Evolutionary conservation across 2,329 filamentous ascomycete genomes (phyloP), one percentile per base, ranked within the genome.

Genomic region (Colletotrichum filicis): DNA sequence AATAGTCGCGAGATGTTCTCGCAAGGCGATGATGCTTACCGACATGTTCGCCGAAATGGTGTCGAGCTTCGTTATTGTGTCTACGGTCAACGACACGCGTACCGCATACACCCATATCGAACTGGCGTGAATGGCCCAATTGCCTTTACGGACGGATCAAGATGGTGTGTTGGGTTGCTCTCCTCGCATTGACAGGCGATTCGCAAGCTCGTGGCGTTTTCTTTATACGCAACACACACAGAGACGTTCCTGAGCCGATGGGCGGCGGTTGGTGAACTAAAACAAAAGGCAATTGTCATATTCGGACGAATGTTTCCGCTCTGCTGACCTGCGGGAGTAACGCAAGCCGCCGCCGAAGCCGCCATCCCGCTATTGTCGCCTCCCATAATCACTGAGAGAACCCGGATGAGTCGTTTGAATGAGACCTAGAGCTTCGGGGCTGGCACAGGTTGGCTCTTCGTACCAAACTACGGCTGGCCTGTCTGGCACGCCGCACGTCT

Each of bases 201-300:
- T 70, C 66, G 66, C 70, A 64, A 73, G 70, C 55, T 61, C 56
- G n/a, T 52, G 55, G 70, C 49, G 66, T 66, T 65, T 42, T 22
- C 24, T 71, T 58, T 57, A 6, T 65, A 46, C 28, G 53, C 67
- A 53, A 28, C 37, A 49, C 42, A 19, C 53, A 8, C n/a, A 8
- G 28, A 64, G 59, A 69, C 11, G 55, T 73, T 69, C 68, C 30
- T 46, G 58, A 24, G 59, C 42, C 62, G 30, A 55, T 52, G 16
- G n/a, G 62, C 16, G n/a, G 62, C 16, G 37, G 35, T 22, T 58
- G 19, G 52, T 24, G 12, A 56, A 64, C 30, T 28, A 28, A 42
- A 52, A 64, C 60, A 35, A 11, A 46, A 57, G 14, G 32, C 52
- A 57, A 22, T 46, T 28, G 24, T 42, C 62, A 65, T 53, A 65